These are phyloP conservation scores for Bipolaris gigantea DNA, from an alignment of 2,329 filamentous ascomycete genomes.

Conservation along the genomic window DNA sequence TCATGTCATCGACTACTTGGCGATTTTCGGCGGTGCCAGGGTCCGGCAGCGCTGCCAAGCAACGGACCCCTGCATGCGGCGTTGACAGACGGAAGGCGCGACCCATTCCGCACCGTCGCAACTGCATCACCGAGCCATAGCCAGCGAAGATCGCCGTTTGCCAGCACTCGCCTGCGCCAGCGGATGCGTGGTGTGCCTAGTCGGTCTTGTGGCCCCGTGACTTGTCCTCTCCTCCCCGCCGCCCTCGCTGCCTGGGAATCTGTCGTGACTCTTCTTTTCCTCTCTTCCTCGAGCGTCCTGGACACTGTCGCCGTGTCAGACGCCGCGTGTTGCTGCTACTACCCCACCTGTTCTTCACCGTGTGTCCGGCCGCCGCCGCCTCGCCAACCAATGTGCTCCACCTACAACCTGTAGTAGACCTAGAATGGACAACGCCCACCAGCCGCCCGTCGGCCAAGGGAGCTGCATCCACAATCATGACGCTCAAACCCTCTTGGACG, in stretches of 20 bases:
- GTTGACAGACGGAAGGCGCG: constrained; percentile 18
- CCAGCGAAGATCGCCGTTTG: constrained; percentile 15
- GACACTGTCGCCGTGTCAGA: neutral
- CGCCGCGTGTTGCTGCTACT: constrained; percentile 1
- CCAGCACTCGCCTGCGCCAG: constrained; percentile 9
- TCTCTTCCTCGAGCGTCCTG: neutral
- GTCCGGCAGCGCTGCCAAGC: constrained; percentile 6
- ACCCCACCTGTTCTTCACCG: constrained; percentile 6
- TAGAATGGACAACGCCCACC: constrained; percentile 23
- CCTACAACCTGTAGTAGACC: constrained; percentile 4
- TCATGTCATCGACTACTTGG: constrained; percentile 12
- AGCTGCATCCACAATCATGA: constrained; percentile 16
- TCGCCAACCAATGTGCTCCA: constrained; percentile 11
- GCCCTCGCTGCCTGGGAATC: constrained; percentile 3
- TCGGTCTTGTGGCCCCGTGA: constrained; percentile 4
- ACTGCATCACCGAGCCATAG: constrained; percentile 20
- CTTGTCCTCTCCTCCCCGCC: neutral
- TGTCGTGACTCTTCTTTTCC: neutral
- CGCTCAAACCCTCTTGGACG: constrained; percentile 1
- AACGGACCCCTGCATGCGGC: constrained; percentile 14
- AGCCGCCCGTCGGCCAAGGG: constrained; percentile 18
- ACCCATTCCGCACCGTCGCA: constrained; percentile 11
- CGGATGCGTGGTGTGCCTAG: constrained; percentile 16
- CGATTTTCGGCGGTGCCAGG: constrained; percentile 17
- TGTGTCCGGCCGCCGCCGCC: neutral